Conservation (phyloP, 148 eudicot genomes). For the Polygonum aviculare region DNA sequence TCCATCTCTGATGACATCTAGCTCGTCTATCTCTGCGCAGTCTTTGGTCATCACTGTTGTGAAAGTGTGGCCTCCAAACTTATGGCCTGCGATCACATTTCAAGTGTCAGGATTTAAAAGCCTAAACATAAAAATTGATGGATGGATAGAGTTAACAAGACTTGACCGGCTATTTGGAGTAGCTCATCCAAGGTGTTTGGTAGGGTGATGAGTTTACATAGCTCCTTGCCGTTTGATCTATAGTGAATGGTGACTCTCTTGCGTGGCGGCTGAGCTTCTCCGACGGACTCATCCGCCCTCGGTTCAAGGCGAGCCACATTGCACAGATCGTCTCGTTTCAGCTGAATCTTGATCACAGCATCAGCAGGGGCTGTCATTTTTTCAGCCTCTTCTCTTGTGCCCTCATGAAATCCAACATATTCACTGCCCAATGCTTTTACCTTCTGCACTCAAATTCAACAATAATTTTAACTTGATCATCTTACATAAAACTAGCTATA, state of each 20-base stretch:
- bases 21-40: conserved; percentile 69
- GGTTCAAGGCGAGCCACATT: conserved; percentile 22
- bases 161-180: conserved; percentile 56
- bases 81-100: conserved; percentile 47
- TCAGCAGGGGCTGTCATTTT: conserved; percentile 15
- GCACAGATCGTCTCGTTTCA: conserved; percentile 27
- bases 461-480: neutral
- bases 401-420: conserved; percentile 12
- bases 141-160: neutral
- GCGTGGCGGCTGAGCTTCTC: too few relatives aligned
- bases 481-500: too few relatives aligned
- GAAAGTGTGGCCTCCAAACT: conserved; percentile 41
- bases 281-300: neutral
- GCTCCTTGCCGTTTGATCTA: conserved; percentile 26
- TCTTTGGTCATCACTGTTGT: conserved; percentile 43
- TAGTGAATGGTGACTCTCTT: conserved; percentile 64
- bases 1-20: conserved; percentile 63
- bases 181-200: conserved; percentile 69
- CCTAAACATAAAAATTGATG: too few relatives aligned
- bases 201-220: conserved; percentile 48
- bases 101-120: neutral
- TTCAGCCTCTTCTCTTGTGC: conserved; percentile 1
- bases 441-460: conserved; percentile 32
- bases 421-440: conserved; percentile 25
- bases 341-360: conserved; percentile 22